These are phyloP conservation scores for Cnidoscolus chayamansa DNA, from an alignment of 441 rosid genomes.

Conservation along the genomic window DNA sequence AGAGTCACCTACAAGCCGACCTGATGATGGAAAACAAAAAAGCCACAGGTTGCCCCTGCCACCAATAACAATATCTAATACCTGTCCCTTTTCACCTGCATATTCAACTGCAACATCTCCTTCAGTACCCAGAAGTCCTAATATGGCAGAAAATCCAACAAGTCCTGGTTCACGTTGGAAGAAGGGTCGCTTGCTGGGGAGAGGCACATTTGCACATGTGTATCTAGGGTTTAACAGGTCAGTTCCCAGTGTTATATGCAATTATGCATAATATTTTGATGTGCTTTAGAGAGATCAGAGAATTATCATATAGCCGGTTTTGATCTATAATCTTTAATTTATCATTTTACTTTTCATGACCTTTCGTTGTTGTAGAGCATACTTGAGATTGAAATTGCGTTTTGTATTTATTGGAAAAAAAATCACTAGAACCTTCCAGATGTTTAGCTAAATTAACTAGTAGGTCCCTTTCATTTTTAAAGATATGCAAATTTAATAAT, in stretches of 20 bases:
- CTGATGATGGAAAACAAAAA: conserved; percentile 64
- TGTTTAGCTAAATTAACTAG: not conserved
- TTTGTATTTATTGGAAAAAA: not conserved
- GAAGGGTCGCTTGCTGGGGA: conserved; percentile 72
- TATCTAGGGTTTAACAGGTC: conserved; percentile 90
- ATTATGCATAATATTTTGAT: not conserved
- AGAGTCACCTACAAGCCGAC: conserved; percentile 61
- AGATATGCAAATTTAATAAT: not conserved
- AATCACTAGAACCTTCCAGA: not conserved
- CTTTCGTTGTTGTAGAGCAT: not conserved
- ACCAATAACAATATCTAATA: conserved; percentile 56
- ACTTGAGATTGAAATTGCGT: not conserved
- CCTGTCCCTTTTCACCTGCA: conserved; percentile 66
- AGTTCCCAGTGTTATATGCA: not conserved
- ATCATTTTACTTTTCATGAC: not conserved
- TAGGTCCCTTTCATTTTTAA: not conserved
- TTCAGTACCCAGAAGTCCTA: conserved; percentile 84
- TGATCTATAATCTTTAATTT: not conserved
- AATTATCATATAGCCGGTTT: not conserved
- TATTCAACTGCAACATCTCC: conserved; percentile 79
- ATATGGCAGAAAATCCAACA: conserved; percentile 58
- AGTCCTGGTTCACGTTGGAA: conserved; percentile 86
- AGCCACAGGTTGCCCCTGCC: conserved; percentile 87
- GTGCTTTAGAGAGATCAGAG: not conserved
- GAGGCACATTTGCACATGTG: conserved; percentile 92